phyloP scores from a whole-genome alignment of 2,329 filamentous ascomycete genomes.

The Neoscytalidium dimidiatum region DNA sequence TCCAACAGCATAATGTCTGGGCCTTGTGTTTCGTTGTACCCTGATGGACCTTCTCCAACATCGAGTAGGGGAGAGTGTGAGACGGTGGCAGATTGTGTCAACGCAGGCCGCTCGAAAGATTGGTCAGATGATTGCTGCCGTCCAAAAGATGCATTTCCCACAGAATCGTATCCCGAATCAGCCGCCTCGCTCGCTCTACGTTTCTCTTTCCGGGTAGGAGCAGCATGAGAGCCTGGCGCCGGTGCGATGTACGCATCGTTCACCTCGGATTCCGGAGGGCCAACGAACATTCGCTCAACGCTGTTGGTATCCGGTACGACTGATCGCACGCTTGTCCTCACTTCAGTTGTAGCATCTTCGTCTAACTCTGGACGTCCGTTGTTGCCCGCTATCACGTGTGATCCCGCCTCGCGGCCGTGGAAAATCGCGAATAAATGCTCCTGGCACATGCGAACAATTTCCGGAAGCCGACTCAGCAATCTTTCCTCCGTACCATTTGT shows the following conservation, averaged over 20 bases:
- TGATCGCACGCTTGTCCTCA: too few relatives aligned
- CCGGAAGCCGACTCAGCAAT: background rate
- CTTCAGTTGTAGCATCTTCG: too few relatives aligned
- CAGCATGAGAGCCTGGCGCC: background rate
- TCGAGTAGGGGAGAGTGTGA: background rate
- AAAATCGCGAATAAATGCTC: background rate
- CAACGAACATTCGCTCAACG: background rate
- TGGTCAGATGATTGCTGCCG: background rate
- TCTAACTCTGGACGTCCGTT: too few relatives aligned
- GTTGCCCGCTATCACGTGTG: too few relatives aligned
- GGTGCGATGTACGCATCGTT: background rate
- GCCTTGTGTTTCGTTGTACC: background rate
- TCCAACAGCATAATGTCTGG: background rate
- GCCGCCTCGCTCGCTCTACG: background rate
- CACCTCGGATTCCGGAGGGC: background rate
- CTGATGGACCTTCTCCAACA: background rate
- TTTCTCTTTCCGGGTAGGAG: background rate
- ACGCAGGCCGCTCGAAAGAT: background rate
- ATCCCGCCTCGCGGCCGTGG: background rate
- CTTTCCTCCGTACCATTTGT: background rate
- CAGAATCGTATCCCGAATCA: background rate
- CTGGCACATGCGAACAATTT: background rate
- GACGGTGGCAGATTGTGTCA: background rate
- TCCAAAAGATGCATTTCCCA: too few relatives aligned
- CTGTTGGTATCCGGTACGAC: background rate